Evolutionary conservation across 257 asterid genomes (phyloP), one percentile per base, ranked within the genome.

Genomic region (Gynochthodes officinalis): DNA sequence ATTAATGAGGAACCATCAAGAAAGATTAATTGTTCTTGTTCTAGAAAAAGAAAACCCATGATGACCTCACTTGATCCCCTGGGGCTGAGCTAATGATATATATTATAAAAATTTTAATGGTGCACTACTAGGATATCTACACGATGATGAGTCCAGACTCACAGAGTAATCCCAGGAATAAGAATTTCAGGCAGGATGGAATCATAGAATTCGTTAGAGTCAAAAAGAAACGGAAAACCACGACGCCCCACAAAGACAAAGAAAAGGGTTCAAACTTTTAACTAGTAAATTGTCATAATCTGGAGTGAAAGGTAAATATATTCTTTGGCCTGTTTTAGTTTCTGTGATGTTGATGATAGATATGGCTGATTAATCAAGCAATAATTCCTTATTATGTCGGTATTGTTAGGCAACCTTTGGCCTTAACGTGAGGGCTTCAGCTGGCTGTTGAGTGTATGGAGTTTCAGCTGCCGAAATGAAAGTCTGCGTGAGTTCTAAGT

Each of bases 401-500:
- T 2, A 5, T 27, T 19, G 69, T 71, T 58, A 42, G 59, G 75
- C 52, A 28, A 43, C 46, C 23, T 54, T 15, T 4, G 55, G 23
- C 55, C 18, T 52, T 69, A 37, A 52, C 53, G 13, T 35, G 48
- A 1, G 30, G 50, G 73, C 7, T 61, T 35, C 23, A 2, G 28
- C 21, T 0, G 4, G 0, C 14, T 46, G 5, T 48, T 48, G 53
- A 13, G 46, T 13, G 7, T 37, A 14, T 23, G 27, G 16, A 9
- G 19, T 37, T n/a, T 69, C 14, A 37, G 53, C 13, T 10, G 48
- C 44, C 12, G 4, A 15, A 32, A 49, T 33, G 8, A 53, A 28
- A 74, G 59, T 74, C 73, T 65, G 78, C 67, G 78, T 65, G 40
- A 65, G 55, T 65, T 74, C 18, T 48, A 74, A 74, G 78, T 74